These are phyloP conservation scores for Pestalotiopsis fici DNA, from an alignment of 2,329 filamentous ascomycete species.

Conservation along the genomic window DNA sequence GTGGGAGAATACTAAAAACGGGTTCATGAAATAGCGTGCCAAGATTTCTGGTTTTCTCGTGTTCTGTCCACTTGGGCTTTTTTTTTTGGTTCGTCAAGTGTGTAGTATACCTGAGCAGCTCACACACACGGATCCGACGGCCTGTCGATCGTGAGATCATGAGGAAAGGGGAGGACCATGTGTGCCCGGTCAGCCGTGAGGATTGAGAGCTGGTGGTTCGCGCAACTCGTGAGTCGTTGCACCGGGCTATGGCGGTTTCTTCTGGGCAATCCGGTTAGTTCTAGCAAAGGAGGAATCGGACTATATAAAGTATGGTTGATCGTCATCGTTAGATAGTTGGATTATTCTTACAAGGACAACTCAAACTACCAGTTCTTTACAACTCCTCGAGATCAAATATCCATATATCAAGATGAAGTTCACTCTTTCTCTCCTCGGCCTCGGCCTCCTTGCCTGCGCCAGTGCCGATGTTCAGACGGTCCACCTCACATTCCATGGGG, in stretches of 20 bases:
- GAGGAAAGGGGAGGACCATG: neutral
- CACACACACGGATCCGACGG: neutral
- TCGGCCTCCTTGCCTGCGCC: constrained; percentile 18
- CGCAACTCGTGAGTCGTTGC: neutral
- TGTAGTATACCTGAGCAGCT: neutral
- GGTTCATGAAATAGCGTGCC: neutral
- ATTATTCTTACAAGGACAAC: neutral
- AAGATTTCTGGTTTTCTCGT: neutral
- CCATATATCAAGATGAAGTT: neutral
- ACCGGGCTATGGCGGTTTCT: neutral
- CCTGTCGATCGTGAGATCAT: neutral
- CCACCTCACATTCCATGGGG: constrained; percentile 45
- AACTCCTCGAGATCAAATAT: neutral
- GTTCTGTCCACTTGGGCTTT: neutral
- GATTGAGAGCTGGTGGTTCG: neutral
- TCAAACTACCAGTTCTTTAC: neutral
- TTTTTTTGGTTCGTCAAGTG: neutral
- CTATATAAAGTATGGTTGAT: neutral
- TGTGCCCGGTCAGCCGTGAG: neutral
- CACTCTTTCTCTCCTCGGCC: neutral
- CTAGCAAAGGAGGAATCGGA: too few relatives aligned
- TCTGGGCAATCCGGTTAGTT: too few relatives aligned
- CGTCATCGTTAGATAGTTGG: neutral
- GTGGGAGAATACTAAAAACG: neutral
- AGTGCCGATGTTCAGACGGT: constrained; percentile 32